A percentile compares a stretch with the other conserved stretches of the same genome.
These are phyloP conservation scores for Penicillium canariense DNA, from an alignment of 495 filamentous ascomycete genomes.

Conservation along the genomic window DNA sequence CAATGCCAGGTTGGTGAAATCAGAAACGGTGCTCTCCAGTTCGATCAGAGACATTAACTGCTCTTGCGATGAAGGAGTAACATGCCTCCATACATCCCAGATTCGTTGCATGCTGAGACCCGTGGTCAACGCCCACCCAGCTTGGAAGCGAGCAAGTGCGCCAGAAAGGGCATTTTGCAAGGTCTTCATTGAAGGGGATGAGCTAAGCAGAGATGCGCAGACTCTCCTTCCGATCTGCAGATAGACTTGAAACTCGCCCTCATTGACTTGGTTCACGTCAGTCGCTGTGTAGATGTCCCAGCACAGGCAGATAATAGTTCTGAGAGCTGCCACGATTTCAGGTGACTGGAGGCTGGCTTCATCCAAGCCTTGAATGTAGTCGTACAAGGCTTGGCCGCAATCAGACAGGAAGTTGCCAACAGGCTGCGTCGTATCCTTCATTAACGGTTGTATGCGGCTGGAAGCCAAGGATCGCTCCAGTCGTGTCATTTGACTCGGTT, in stretches of 20 bases:
- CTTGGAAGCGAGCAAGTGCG: slow-evolving; percentile 47
- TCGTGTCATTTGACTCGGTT: slow-evolving; percentile 63
- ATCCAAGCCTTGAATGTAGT: slow-evolving; percentile 38
- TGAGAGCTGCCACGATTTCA: slow-evolving; percentile 35
- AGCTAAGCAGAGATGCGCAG: slow-evolving; percentile 28
- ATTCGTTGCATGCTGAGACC: slow-evolving; percentile 83
- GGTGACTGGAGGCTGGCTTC: slow-evolving; percentile 24
- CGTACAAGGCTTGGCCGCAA: slow-evolving; percentile 40
- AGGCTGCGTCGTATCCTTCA: slow-evolving; percentile 63
- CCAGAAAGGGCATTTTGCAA: slow-evolving; percentile 37
- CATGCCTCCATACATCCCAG: slow-evolving; percentile 71
- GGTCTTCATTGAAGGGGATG: slow-evolving; percentile 23
- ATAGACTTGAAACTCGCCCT: slow-evolving; percentile 56
- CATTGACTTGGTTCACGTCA: slow-evolving; percentile 45
- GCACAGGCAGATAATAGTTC: slow-evolving; percentile 54
- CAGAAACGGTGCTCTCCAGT: slow-evolving; percentile 66
- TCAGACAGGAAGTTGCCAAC: slow-evolving; percentile 46
- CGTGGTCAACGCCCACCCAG: slow-evolving; percentile 59
- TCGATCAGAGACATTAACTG: slow-evolving; percentile 52
- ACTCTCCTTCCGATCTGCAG: slow-evolving; percentile 44
- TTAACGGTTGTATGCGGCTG: slow-evolving; percentile 53
- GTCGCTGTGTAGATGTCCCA: slow-evolving; percentile 53
- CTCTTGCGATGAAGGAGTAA: slow-evolving; percentile 51
- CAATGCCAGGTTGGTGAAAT: slow-evolving; percentile 63
- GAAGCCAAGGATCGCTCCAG: slow-evolving; percentile 66